phyloP scores from a whole-genome alignment of 2,329 filamentous ascomycete species.

The Claviceps sp. region DNA sequence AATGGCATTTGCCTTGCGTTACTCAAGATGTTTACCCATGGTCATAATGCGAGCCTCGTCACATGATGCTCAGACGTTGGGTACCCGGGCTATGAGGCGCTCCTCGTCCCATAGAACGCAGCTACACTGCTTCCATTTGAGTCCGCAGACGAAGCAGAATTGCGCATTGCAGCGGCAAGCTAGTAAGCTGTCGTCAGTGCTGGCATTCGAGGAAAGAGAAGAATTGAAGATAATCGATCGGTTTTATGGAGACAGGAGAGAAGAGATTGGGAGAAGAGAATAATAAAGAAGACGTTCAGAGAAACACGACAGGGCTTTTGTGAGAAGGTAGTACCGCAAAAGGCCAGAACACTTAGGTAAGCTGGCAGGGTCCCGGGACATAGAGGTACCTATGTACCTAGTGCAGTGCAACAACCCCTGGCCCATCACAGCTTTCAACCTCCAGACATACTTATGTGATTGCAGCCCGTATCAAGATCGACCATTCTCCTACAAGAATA shows the following conservation, averaged over 20 bases:
- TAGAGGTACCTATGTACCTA: too few species aligned
- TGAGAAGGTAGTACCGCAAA: too few species aligned
- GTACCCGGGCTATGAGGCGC: background rate
- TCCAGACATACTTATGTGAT: conserved; percentile 40
- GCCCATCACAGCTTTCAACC: too few species aligned
- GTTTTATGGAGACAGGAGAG: background rate
- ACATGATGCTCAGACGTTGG: too few species aligned
- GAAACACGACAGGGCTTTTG: too few species aligned
- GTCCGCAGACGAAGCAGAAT: conserved; percentile 38
- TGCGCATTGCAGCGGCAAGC: conserved; percentile 31
- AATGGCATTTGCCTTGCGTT: too few species aligned
- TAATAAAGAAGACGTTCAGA: background rate
- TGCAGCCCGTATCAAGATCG: conserved; percentile 36
- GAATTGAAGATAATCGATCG: background rate
- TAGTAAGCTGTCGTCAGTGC: conserved; percentile 3
- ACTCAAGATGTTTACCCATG: too few species aligned
- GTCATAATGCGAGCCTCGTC: conserved; percentile 14
- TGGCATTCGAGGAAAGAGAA: background rate
- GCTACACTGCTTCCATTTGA: conserved; percentile 23
- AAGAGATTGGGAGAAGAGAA: background rate
- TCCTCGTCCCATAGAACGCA: conserved; percentile 26
- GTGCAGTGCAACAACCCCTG: too few species aligned
- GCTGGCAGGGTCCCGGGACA: too few species aligned
- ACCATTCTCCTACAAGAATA: conserved; percentile 30
- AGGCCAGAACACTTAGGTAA: too few species aligned